phyloP scores from a whole-genome alignment of 2,329 filamentous ascomycete species.

The Fusarium udum region DNA sequence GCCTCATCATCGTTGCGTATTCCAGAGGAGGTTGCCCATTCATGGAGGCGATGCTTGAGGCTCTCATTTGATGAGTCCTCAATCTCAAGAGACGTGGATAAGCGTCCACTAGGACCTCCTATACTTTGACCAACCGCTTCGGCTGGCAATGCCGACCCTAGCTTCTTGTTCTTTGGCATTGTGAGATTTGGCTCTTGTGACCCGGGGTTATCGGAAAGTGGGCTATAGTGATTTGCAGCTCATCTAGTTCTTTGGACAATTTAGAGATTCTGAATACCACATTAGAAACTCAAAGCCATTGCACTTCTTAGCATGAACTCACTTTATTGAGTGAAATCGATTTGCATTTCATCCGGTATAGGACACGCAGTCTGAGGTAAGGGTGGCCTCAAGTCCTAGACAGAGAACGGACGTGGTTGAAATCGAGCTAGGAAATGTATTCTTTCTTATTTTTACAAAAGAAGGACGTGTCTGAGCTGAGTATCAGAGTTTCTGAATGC shows the following conservation, averaged over 20 bases:
- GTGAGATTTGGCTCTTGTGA: neutral
- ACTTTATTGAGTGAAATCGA: neutral
- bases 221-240: neutral
- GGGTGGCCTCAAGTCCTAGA: neutral
- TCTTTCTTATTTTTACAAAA: neutral
- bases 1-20: slow-evolving; percentile 53
- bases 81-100: slow-evolving; percentile 43
- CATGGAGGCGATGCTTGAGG: slow-evolving; percentile 49
- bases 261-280: neutral
- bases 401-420: neutral
- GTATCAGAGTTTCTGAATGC: neutral
- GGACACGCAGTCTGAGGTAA: neutral
- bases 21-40: slow-evolving; percentile 51
- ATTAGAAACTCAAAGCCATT: neutral
- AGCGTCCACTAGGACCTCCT: slow-evolving; percentile 38
- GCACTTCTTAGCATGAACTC: neutral
- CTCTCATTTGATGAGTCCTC: slow-evolving; percentile 36
- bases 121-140: slow-evolving; percentile 41
- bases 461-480: neutral
- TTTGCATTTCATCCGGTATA: neutral
- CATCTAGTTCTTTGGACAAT: neutral
- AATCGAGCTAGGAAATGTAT: neutral
- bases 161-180: slow-evolving; percentile 14
- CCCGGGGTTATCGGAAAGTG: neutral
- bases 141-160: slow-evolving; percentile 10